Percentiles rank a stretch among this genome's conserved stretches.
These are phyloP conservation scores for Hypomyces perniciosus DNA, from an alignment of 2,329 filamentous ascomycete species.

Conservation along the genomic window DNA sequence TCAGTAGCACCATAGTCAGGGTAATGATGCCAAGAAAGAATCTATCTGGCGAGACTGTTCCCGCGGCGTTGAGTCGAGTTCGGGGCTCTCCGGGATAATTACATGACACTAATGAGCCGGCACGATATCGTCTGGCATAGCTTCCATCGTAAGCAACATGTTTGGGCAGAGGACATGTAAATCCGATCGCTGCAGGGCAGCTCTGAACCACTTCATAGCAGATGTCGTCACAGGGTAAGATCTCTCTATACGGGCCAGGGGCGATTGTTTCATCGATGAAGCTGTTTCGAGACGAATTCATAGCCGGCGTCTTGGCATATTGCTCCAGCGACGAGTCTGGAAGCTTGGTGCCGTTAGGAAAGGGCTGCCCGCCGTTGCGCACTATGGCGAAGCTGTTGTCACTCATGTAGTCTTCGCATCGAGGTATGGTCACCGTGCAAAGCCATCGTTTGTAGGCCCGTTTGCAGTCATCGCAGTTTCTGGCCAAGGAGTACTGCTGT, in stretches of 20 bases:
- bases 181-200: slow-evolving; percentile 72
- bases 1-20: slow-evolving; percentile 1
- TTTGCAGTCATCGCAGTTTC: slow-evolving; percentile 69
- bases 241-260: slow-evolving; percentile 90
- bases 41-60: slow-evolving; percentile 12
- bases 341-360: slow-evolving; percentile 61
- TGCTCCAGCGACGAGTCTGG: slow-evolving; percentile 28
- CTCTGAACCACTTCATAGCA: slow-evolving; percentile 82
- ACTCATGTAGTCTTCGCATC: slow-evolving; percentile 76
- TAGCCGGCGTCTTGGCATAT: slow-evolving; percentile 19
- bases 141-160: slow-evolving; percentile 30
- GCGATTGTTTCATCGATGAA: slow-evolving; percentile 65
- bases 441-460: slow-evolving; percentile 89
- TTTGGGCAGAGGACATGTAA: slow-evolving; percentile 59
- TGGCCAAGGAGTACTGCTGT: slow-evolving; percentile 74
- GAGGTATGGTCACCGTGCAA: slow-evolving; percentile 85
- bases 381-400: slow-evolving; percentile 36
- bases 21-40: slow-evolving; percentile 11
- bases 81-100: slow-evolving; percentile 34
- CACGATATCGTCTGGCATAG: slow-evolving; percentile 26
- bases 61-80: slow-evolving; percentile 21
- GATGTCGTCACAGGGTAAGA: slow-evolving; percentile 80
- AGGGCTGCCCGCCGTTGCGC: slow-evolving; percentile 66
- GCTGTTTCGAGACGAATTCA: slow-evolving; percentile 56
- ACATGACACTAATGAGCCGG: slow-evolving; percentile 25